Conservation (phyloP, 768 basidiomycete genomes). For the Pleurotus citrinopileatus region DNA sequence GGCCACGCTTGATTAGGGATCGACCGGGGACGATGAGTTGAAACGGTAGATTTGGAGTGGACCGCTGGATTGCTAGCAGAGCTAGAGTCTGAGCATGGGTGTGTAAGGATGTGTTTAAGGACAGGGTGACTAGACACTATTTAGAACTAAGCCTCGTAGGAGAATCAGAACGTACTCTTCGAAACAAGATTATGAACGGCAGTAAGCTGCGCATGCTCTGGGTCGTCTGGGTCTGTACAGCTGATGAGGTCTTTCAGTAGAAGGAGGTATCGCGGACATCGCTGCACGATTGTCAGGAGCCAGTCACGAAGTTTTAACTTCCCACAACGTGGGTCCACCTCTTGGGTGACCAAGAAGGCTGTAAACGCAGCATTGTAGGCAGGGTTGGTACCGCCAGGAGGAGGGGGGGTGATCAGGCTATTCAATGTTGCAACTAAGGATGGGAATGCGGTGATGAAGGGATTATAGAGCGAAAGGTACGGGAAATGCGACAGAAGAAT, state of each 20-base stretch:
- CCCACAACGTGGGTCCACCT: slow-evolving; percentile 67
- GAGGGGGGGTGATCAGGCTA: slow-evolving; percentile 45
- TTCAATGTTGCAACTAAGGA: slow-evolving; percentile 57
- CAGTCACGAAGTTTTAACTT: slow-evolving; percentile 80
- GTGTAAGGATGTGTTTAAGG: slow-evolving; percentile 77
- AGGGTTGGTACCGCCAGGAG: slow-evolving; percentile 33
- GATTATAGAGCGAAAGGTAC: slow-evolving; percentile 83
- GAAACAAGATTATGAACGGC: slow-evolving; percentile 64
- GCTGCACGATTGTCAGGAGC: slow-evolving; percentile 83
- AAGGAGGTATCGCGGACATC: slow-evolving; percentile 84
- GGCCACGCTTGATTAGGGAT: slow-evolving; percentile 67
- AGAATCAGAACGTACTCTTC: slow-evolving; percentile 52
- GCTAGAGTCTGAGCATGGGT: slow-evolving; percentile 74
- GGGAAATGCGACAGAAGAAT: slow-evolving; percentile 81
- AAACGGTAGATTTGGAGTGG: slow-evolving; percentile 57
- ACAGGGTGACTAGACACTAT: slow-evolving; percentile 58
- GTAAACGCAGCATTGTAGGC: slow-evolving; percentile 55
- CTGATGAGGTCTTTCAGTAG: slow-evolving; percentile 77
- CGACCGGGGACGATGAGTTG: slow-evolving; percentile 81
- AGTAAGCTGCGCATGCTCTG: slow-evolving; percentile 63
- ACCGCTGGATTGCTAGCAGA: slow-evolving; percentile 75
- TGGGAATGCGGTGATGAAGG: slow-evolving; percentile 79
- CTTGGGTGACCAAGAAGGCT: slow-evolving; percentile 59
- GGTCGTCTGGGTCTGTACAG: slow-evolving; percentile 61
- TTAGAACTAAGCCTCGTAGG: neutral